A percentile compares a stretch with the other conserved stretches of the same genome.
These are phyloP conservation scores for Verbena officinalis DNA, from an alignment of 257 asterid genomes.

Conservation along the genomic window DNA sequence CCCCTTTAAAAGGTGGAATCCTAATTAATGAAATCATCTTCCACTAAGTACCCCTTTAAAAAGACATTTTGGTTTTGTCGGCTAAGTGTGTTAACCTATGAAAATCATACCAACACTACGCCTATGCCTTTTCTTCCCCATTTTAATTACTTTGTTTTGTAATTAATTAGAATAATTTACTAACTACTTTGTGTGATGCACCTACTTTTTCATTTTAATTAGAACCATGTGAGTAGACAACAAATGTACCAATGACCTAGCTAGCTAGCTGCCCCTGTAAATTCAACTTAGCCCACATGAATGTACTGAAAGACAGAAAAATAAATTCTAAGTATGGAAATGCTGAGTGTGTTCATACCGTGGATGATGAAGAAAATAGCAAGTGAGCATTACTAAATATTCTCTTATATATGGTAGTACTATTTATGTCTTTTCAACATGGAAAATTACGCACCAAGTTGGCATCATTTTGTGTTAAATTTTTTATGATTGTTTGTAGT, in stretches of 20 bases:
- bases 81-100: constrained; percentile 44
- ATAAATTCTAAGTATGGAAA: constrained; percentile 16
- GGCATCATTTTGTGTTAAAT: too few species aligned
- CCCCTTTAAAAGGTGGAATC: constrained; percentile 28
- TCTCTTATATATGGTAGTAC: constrained; percentile 1
- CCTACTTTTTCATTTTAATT: constrained; percentile 32
- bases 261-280: constrained; percentile 31
- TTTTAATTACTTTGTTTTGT: too few species aligned
- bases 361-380: constrained; percentile 27
- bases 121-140: neutral
- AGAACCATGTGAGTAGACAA: constrained; percentile 49
- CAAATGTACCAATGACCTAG: constrained; percentile 28
- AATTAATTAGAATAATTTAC: too few species aligned
- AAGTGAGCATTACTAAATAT: constrained; percentile 25
- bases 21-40: constrained; percentile 44
- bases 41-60: constrained; percentile 44
- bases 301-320: neutral
- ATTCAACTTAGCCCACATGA: constrained; percentile 22
- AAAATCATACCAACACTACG: constrained; percentile 26
- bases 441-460: constrained; percentile 4
- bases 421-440: constrained; percentile 12
- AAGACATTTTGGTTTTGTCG: constrained; percentile 49
- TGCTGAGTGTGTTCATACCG: constrained; percentile 33
- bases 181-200: constrained; percentile 23
- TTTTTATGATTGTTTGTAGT: too few species aligned